These are phyloP conservation scores for Fusarium annulatum DNA, from an alignment of 2,329 filamentous ascomycete species.

Conservation along the genomic window DNA sequence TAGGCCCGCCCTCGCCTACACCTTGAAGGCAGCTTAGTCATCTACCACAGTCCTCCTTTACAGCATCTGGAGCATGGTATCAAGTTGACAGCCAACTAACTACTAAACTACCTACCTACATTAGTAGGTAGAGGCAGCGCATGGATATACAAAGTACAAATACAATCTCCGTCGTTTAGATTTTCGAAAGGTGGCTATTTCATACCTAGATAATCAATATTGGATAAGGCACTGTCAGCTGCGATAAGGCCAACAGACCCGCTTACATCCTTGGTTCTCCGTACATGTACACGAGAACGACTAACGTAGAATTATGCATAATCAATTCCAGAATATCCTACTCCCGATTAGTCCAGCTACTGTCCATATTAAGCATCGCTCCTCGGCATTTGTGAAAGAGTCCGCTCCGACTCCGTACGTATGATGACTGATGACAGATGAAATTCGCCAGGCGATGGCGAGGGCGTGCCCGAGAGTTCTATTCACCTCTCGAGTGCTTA, in stretches of 20 bases:
- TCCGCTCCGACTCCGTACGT: neutral
- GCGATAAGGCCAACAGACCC: neutral
- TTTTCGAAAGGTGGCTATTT: neutral
- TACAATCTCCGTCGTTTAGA: neutral
- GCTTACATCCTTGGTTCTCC: neutral
- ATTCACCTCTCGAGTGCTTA: constrained; percentile 12
- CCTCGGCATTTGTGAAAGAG: neutral
- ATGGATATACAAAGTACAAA: neutral
- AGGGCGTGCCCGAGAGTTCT: constrained; percentile 6
- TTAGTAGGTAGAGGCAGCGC: neutral
- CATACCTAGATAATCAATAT: neutral
- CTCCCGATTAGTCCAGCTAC: neutral
- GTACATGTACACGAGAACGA: neutral
- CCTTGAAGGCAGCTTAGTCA: neutral
- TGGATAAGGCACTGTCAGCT: neutral
- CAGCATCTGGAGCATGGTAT: neutral
- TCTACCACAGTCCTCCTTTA: neutral
- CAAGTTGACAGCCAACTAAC: neutral
- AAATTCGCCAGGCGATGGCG: neutral
- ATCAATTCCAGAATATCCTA: constrained; percentile 22
- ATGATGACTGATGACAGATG: constrained; percentile 10
- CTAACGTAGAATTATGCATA: constrained; percentile 10
- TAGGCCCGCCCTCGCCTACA: neutral
- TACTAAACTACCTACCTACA: neutral
- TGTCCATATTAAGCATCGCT: neutral